Evolutionary conservation across 2,329 filamentous ascomycete genomes (phyloP).

Genomic region (Stylonectria norvegica): DNA sequence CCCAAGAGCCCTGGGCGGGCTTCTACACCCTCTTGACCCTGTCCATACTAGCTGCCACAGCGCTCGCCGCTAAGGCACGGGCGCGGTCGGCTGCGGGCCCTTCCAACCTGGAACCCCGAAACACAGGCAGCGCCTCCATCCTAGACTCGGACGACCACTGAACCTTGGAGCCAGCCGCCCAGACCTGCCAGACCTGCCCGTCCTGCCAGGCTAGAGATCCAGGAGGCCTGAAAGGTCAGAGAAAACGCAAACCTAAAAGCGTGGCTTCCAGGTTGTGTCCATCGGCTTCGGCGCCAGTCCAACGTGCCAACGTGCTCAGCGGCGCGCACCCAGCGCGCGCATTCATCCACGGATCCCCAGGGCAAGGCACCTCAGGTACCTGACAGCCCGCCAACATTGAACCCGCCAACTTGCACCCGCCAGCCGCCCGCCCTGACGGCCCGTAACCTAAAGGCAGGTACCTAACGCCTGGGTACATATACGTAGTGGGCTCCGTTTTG

Average conservation of each 20-base stretch:
- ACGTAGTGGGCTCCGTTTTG: too few relatives aligned
- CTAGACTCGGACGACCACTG: slow-evolving; percentile 5
- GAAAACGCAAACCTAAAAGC: background rate
- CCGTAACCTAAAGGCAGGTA: background rate
- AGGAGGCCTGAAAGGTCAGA: too few relatives aligned
- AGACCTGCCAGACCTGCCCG: too few relatives aligned
- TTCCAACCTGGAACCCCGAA: slow-evolving; percentile 18
- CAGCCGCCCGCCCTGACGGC: background rate
- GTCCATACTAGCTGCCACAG: slow-evolving; percentile 20
- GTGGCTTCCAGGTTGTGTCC: too few relatives aligned
- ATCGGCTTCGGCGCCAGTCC: background rate
- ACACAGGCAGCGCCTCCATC: slow-evolving; percentile 20
- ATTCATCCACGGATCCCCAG: too few relatives aligned
- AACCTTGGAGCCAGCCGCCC: background rate
- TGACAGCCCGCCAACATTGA: too few relatives aligned
- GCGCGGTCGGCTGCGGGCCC: slow-evolving; percentile 23
- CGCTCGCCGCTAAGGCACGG: slow-evolving; percentile 23
- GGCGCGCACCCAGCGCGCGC: background rate
- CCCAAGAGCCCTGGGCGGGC: too few relatives aligned
- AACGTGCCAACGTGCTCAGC: background rate
- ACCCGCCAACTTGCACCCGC: too few relatives aligned
- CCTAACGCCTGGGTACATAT: too few relatives aligned
- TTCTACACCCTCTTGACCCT: too few relatives aligned
- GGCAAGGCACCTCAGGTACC: too few relatives aligned
- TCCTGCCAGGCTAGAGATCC: too few relatives aligned